Percentiles rank a stretch among this genome's conserved stretches.
phyloP scores from a whole-genome alignment of 768 basidiomycete genomes.

The Arthromyces matolae region DNA sequence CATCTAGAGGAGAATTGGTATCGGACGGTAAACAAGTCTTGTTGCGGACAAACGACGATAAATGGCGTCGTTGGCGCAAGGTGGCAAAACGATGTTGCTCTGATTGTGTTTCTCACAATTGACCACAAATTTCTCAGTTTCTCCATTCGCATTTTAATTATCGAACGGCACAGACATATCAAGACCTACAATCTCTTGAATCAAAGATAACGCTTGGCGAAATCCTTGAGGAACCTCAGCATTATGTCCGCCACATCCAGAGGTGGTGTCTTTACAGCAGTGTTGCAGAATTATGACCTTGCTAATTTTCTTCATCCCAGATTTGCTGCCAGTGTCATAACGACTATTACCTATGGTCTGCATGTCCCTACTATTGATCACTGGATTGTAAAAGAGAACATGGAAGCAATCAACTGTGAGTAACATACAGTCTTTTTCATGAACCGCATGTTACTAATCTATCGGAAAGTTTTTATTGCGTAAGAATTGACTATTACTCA shows the following conservation, averaged over 20 bases:
- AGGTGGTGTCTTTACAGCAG: conserved; percentile 22
- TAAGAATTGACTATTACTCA: background rate
- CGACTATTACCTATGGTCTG: conserved; percentile 40
- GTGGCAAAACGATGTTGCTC: conserved; percentile 20
- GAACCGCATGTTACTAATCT: too few relatives aligned
- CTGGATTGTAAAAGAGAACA: conserved; percentile 45
- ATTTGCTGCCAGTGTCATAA: conserved; percentile 43
- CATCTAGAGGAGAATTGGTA: conserved; percentile 39
- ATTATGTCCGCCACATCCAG: conserved; percentile 39
- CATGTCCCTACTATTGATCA: conserved; percentile 42
- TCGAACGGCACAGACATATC: conserved; percentile 39
- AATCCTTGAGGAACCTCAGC: conserved; percentile 33
- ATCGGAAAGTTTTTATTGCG: conserved; percentile 4
- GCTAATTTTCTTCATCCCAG: conserved; percentile 21
- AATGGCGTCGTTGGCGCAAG: conserved; percentile 48
- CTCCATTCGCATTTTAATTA: conserved; percentile 42
- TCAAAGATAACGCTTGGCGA: conserved; percentile 41
- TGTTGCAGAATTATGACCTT: background rate
- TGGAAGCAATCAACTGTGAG: conserved; percentile 41
- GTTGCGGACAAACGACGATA: conserved; percentile 39
- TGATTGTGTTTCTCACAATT: background rate
- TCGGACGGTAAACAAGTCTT: conserved; percentile 44
- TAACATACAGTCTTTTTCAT: background rate
- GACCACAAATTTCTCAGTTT: conserved; percentile 33
- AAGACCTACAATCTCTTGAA: conserved; percentile 44